A percentile compares a stretch with the other conserved stretches of the same genome.
These are phyloP conservation scores for Fusarium piperis DNA, from an alignment of 2,329 filamentous ascomycete genomes.

Conservation along the genomic window DNA sequence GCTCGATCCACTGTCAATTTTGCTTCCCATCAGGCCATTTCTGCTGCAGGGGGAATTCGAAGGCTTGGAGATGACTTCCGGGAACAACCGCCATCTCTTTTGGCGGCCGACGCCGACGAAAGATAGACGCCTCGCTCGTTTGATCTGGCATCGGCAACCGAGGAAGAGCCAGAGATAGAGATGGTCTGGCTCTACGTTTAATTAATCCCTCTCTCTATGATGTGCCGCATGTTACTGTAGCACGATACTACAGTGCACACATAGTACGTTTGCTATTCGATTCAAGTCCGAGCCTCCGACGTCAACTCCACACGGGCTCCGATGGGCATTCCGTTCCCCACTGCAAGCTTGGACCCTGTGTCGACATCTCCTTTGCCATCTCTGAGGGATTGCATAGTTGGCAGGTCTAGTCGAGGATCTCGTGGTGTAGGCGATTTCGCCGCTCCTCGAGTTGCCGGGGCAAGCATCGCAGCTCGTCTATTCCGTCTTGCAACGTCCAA, in stretches of 20 bases:
- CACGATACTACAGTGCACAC: neutral
- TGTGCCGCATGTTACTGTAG: neutral
- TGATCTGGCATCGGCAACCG: slow-evolving; percentile 12
- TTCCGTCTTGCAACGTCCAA: neutral
- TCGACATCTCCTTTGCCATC: neutral
- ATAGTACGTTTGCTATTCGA: neutral
- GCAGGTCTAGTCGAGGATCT: neutral
- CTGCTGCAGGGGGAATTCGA: slow-evolving; percentile 33
- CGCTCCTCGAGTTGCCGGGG: neutral
- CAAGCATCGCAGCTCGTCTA: neutral
- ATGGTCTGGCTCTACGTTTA: neutral
- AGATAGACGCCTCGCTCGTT: neutral
- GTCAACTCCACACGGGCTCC: neutral
- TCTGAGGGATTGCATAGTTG: neutral
- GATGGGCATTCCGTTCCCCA: neutral
- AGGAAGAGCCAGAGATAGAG: neutral
- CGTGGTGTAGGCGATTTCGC: neutral
- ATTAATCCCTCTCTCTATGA: neutral
- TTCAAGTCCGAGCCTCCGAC: neutral
- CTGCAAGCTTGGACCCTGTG: neutral
- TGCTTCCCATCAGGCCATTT: slow-evolving; percentile 36
- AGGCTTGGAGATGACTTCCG: slow-evolving; percentile 11
- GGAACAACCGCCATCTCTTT: slow-evolving; percentile 19
- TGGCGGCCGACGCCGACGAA: slow-evolving; percentile 25
- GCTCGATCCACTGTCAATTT: slow-evolving; percentile 19